These are phyloP conservation scores for Schizothecium vesticola DNA, from an alignment of 495 filamentous ascomycete genomes.

Conservation along the genomic window DNA sequence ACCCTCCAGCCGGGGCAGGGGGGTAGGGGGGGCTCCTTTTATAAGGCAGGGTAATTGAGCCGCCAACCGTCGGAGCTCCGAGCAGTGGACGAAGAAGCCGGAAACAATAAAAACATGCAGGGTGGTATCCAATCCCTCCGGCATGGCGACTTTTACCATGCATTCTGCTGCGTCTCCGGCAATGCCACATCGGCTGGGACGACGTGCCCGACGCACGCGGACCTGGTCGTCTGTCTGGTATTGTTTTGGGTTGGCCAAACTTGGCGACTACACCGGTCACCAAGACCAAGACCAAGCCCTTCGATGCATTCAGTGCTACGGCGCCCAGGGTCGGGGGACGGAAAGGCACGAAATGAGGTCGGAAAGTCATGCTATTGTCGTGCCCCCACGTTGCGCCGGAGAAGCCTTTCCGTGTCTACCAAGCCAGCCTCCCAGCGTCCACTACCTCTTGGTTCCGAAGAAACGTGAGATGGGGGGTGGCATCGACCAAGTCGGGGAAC, in stretches of 20 bases:
- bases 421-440: neutral
- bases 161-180: neutral
- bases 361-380: neutral
- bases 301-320: neutral
- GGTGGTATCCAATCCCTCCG: too few relatives aligned
- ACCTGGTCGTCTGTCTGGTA: neutral
- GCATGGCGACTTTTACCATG: neutral
- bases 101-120: neutral
- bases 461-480: neutral
- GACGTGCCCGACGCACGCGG: neutral
- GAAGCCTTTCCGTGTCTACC: neutral
- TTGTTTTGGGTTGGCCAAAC: neutral
- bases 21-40: neutral
- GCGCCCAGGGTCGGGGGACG: too few relatives aligned
- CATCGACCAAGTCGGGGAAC: neutral
- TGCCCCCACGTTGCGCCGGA: neutral
- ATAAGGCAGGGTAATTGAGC: neutral
- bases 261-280: neutral
- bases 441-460: neutral
- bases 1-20: neutral
- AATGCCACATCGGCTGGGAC: neutral
- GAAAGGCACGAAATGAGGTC: neutral
- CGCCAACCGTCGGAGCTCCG: neutral
- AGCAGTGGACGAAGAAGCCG: neutral
- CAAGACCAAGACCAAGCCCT: neutral